phyloP scores from a whole-genome alignment of 306 rosid genomes.

The Quillaja saponaria region DNA sequence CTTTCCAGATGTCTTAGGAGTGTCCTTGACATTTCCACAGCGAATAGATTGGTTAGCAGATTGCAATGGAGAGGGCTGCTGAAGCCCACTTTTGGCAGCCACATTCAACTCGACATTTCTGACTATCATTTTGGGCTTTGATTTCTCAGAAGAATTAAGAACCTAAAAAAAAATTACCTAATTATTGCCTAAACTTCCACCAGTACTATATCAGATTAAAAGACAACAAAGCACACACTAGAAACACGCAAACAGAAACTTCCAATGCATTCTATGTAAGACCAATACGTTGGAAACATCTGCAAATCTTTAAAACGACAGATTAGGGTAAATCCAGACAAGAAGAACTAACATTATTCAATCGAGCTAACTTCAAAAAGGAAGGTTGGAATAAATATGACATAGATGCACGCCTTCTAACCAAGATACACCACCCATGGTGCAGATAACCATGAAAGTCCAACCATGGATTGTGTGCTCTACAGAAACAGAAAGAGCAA shows the following conservation, averaged over 20 bases:
- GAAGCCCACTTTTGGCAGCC: slow-evolving; percentile 61
- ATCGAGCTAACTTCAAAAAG: too few relatives aligned
- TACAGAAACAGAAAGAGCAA: too few relatives aligned
- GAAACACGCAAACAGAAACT: background rate
- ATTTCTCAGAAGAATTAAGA: slow-evolving; percentile 77
- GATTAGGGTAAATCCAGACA: background rate
- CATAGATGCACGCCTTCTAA: too few relatives aligned
- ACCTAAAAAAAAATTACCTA: slow-evolving; percentile 44
- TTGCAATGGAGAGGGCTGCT: slow-evolving; percentile 53
- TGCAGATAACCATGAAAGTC: too few relatives aligned
- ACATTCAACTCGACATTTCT: slow-evolving; percentile 64
- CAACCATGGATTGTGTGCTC: too few relatives aligned
- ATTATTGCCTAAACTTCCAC: slow-evolving; percentile 11
- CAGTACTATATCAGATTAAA: slow-evolving; percentile 6
- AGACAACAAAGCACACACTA: background rate
- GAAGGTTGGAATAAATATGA: too few relatives aligned
- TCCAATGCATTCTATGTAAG: background rate
- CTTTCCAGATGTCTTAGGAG: slow-evolving; percentile 86
- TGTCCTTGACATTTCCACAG: slow-evolving; percentile 66
- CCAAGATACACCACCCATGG: too few relatives aligned
- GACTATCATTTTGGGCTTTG: slow-evolving; percentile 65
- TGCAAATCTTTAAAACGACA: slow-evolving; percentile 1
- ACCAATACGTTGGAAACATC: background rate
- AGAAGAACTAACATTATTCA: too few relatives aligned
- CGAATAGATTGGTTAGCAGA: slow-evolving; percentile 63